Evolutionary conservation across 768 basidiomycete genomes (phyloP), one percentile per base, ranked within the genome.

Genomic region (Thelephora ganbajun): DNA sequence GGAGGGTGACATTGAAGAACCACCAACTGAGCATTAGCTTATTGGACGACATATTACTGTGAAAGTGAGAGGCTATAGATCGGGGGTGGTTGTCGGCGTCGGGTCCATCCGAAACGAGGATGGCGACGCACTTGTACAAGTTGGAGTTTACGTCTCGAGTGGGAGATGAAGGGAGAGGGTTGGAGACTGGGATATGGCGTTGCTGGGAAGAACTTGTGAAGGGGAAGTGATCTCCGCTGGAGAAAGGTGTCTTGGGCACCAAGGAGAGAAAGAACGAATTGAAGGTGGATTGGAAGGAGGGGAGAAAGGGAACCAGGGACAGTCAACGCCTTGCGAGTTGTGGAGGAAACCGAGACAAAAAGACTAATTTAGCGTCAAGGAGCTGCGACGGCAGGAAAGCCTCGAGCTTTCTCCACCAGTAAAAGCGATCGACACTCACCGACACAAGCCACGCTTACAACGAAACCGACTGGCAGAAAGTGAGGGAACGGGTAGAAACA

Each of bases 21-120:
- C 69, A 74, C 83, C 87, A 93, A 50, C 75, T 70, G 44, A 71
- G 74, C 66, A 83, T 73, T 51, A 91, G 67, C 56, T 63, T 73
- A 57, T 69, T 79, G 53, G 87, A 86, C 57, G 80, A 72, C 88
- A 89, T 90, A 54, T 51, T 60, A 49, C n/a, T 45, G 20, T 16
- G 26, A n/a, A 16, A 42, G n/a, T 9, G 43, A 2, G 13, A 30
- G 30, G 3, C 22, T 33, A 23, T 23, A 18, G 20, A n/a, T 33
- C 37, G 18, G 13, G 26, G 26, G 18, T 11, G 39, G 39, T 11
- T 41, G 19, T 16, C 39, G 14, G 39, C 16, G 39, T 16, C 18
- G 4, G 14, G 39, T 16, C 39, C 39, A 22, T 14, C 11, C 16
- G 6, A 41, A 41, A 22, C 18, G 22, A 41, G 22, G n/a, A 14